Evolutionary conservation across 345 rosid genomes (phyloP), one percentile per base, ranked within the genome.

Genomic region (Rhizophora apiculata): DNA sequence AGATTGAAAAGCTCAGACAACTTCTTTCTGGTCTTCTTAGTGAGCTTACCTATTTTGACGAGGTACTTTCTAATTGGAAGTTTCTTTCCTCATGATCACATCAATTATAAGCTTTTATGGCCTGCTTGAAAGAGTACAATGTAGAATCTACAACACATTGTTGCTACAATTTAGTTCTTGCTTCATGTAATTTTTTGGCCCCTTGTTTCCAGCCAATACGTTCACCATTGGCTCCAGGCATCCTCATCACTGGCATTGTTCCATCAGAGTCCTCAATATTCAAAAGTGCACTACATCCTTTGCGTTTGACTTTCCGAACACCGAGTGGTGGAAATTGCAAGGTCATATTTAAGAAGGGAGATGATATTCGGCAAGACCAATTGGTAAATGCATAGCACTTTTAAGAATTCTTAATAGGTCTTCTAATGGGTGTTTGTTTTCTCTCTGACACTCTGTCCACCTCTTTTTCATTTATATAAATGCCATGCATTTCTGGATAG

Each of bases 291-390:
- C 76, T 95, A 57, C 86, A 85, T 86, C 99, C 99, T 58, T 80
- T 92, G 83, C 92, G 91, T 57, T 85, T 95, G 79, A 82, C 97
- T 65, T 95, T 95, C 72, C 87, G 92, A 60, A 86, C 91, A 36
- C 90, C 83, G 66, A 83, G 73, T 56, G 96, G 92, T 75, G 97
- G 91, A 76, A 83, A 78, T 71, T 85, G 86, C 87, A 88, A 83
- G 85, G 67, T 95, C 63, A 92, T 95, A 66, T 95, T 95, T 76
- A 90, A 92, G 85, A 92, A 92, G 89, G 99, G 99, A 74, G 99
- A 95, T 79, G 98, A 95, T 80, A 85, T 95, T 78, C 88, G 98
- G 61, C 99, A 95, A 85, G 99, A 95, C 77, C 99, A 95, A 82
- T 82, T 95, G 96, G 99, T 95, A 84, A 72, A 43, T 68, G 49